Conservation (phyloP, 176 grass and related monocot genomes). For the Thinopyrum elongatum region DNA sequence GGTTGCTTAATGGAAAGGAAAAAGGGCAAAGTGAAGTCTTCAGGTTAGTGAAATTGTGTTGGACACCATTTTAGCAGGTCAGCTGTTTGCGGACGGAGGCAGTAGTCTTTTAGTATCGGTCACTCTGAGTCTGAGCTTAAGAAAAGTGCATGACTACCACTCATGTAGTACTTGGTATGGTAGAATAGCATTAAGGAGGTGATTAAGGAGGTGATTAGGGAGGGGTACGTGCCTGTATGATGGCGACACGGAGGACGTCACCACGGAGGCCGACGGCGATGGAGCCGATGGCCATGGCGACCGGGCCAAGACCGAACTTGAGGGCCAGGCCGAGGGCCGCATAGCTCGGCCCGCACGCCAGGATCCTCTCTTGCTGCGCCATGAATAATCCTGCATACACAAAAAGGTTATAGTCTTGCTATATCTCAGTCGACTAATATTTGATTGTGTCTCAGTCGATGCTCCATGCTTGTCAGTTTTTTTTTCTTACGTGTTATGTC, state of each 20-base stretch:
- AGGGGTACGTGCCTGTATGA: constrained; percentile 62
- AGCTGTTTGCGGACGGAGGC: not conserved
- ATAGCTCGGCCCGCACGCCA: constrained; percentile 61
- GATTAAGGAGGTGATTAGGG: not conserved
- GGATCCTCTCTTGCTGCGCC: constrained; percentile 84
- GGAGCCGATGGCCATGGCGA: constrained; percentile 67
- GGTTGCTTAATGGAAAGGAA: no score
- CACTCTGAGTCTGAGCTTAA: not conserved
- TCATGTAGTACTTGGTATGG: not conserved
- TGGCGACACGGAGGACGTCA: constrained; percentile 71
- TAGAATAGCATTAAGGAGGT: not conserved
- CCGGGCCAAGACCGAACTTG: constrained; percentile 71
- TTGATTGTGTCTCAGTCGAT: no score
- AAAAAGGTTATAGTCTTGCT: no score
- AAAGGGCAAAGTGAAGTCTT: no score
- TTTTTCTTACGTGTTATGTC: no score
- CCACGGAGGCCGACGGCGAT: constrained; percentile 75
- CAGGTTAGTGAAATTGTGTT: no score
- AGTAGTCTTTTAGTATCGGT: not conserved
- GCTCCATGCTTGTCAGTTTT: no score
- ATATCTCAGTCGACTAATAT: no score
- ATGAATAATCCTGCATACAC: constrained; percentile 69
- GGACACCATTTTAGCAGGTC: not conserved
- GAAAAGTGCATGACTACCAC: not conserved
- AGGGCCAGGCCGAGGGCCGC: constrained; percentile 62